A percentile compares a stretch with the other conserved stretches of the same genome.
These are phyloP conservation scores for Calcarisporium arbuscula DNA, from an alignment of 2,329 filamentous ascomycete genomes.

Conservation along the genomic window DNA sequence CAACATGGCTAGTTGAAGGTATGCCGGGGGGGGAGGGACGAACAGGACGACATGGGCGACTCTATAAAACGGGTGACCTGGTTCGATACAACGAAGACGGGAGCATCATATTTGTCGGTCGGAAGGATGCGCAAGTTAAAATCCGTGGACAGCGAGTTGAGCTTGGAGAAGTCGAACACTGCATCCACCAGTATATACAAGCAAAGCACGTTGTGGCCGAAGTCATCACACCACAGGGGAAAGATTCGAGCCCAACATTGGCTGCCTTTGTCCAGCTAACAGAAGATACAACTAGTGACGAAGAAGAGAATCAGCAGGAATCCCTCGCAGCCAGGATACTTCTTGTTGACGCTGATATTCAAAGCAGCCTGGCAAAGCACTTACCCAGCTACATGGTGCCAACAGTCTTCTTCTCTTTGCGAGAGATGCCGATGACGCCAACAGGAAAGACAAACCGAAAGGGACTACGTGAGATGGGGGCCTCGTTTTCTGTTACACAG, in stretches of 20 bases:
- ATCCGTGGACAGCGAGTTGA: constrained; percentile 51
- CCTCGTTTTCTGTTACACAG: not conserved
- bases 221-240: not conserved
- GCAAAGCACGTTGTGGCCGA: not conserved
- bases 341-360: not conserved
- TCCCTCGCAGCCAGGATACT: not conserved
- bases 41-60: constrained; percentile 20
- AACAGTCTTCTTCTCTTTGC: constrained; percentile 29
- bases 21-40: constrained; percentile 7
- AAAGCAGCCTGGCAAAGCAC: not conserved
- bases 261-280: not conserved
- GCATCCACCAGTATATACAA: constrained; percentile 1
- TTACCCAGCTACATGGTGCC: constrained; percentile 33
- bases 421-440: constrained; percentile 23
- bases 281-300: not conserved
- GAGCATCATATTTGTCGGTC: constrained; percentile 36
- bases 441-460: constrained; percentile 3
- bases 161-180: constrained; percentile 21
- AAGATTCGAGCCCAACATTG: not conserved
- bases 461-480: constrained; percentile 1
- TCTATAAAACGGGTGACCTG: constrained; percentile 43
- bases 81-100: constrained; percentile 33
- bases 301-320: constrained; percentile 3
- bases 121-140: constrained; percentile 54
- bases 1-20: constrained; percentile 23